Conservation (phyloP, 2,329 filamentous ascomycete genomes). For the Clonostachys solani region DNA sequence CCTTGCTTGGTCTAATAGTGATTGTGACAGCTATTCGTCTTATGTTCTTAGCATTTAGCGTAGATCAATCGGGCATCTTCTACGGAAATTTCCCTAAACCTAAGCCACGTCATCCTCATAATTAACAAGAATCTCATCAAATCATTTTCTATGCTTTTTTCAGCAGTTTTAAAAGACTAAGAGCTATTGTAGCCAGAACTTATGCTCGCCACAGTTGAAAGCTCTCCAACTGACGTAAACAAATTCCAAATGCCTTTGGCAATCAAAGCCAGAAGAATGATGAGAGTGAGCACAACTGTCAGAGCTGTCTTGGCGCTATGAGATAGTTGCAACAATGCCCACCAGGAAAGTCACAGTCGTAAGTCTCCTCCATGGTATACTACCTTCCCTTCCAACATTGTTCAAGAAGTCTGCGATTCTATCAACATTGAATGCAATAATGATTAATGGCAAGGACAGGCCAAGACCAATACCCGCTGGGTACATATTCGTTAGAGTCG, state of each 20-base stretch:
- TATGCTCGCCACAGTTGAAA: no score
- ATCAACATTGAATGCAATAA: neutral
- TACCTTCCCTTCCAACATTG: neutral
- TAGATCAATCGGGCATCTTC: no score
- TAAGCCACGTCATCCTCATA: no score
- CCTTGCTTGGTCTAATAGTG: constrained; percentile 88
- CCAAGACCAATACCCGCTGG: neutral
- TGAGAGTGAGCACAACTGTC: neutral
- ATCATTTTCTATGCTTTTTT: no score
- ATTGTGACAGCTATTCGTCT: constrained; percentile 38
- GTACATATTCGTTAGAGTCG: no score
- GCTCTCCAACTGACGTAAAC: neutral
- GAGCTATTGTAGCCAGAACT: no score
- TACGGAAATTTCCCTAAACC: no score
- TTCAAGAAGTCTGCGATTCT: neutral
- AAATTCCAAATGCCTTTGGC: neutral
- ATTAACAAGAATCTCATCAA: no score
- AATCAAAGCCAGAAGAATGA: neutral
- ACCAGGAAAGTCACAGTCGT: neutral
- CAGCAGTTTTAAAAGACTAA: no score
- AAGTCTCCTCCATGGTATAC: neutral
- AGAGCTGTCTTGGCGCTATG: neutral
- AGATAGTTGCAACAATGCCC: neutral
- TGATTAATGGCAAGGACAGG: neutral
- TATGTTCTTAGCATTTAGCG: no score